Percentiles rank a stretch among this genome's conserved stretches.
Conservation (phyloP, 2,329 filamentous ascomycete species). For the Penicillium brasilianum region DNA sequence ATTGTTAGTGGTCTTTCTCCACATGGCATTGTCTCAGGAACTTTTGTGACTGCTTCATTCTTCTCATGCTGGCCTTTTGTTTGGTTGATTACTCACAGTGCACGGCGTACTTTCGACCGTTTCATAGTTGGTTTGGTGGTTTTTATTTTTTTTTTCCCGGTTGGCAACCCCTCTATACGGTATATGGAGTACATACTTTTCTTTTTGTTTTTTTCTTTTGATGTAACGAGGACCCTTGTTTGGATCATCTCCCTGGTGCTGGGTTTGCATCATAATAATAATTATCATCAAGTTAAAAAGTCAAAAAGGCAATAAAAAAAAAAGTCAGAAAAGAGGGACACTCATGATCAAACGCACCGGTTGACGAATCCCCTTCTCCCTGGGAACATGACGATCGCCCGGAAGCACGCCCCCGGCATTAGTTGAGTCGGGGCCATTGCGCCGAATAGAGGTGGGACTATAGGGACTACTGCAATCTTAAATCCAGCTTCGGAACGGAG, state of each 20-base stretch:
- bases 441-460: not conserved
- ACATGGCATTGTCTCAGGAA: constrained; percentile 12
- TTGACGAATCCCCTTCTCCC: constrained; percentile 10
- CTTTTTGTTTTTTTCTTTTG: no score
- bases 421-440: constrained; percentile 5
- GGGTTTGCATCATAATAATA: not conserved
- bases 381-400: constrained; percentile 14
- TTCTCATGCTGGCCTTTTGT: not conserved
- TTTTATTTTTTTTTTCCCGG: not conserved
- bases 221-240: no score
- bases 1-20: not conserved
- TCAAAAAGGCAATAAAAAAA: not conserved
- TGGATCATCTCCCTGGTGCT: not conserved
- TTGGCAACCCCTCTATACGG: no score
- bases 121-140: not conserved
- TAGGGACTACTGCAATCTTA: constrained; percentile 11
- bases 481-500: not conserved
- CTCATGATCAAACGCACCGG: not conserved
- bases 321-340: no score
- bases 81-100: not conserved
- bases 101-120: not conserved
- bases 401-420: constrained; percentile 9
- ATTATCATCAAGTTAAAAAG: not conserved
- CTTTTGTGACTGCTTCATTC: constrained; percentile 2
- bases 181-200: not conserved